Conservation (phyloP, 345 rosid species). For the Linum tenue region DNA sequence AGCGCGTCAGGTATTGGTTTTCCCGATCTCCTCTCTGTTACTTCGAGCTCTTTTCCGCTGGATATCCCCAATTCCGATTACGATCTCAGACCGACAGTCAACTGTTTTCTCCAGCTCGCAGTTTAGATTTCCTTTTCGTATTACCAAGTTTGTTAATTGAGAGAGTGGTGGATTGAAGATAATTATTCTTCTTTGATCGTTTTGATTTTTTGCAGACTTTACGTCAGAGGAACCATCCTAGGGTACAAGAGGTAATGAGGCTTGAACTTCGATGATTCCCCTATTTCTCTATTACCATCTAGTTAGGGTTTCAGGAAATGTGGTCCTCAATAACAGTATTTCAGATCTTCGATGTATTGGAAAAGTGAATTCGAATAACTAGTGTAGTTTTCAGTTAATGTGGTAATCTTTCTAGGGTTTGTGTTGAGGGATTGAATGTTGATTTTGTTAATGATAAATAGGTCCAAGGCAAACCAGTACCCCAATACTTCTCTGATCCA, state of each 20-base stretch:
- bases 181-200: neutral
- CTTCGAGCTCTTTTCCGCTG: neutral
- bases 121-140: neutral
- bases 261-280: neutral
- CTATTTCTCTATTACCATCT: neutral
- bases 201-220: neutral
- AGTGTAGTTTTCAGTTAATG: neutral
- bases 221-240: conserved; percentile 4
- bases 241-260: neutral
- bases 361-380: no score
- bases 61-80: neutral
- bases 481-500: conserved; percentile 2
- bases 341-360: no score
- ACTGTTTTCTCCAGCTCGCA: neutral
- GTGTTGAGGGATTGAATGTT: neutral
- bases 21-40: neutral
- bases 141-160: neutral
- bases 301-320: neutral
- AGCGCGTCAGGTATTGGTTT: conserved; percentile 60
- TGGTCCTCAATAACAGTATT: neutral
- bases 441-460: neutral
- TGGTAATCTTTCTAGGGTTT: neutral
- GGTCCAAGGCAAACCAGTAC: conserved; percentile 3
- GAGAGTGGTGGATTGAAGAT: neutral
- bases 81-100: neutral